Base-by-base conservation (phyloP, 2,329 filamentous ascomycete species). In the Fusarium papillatum region DNA sequence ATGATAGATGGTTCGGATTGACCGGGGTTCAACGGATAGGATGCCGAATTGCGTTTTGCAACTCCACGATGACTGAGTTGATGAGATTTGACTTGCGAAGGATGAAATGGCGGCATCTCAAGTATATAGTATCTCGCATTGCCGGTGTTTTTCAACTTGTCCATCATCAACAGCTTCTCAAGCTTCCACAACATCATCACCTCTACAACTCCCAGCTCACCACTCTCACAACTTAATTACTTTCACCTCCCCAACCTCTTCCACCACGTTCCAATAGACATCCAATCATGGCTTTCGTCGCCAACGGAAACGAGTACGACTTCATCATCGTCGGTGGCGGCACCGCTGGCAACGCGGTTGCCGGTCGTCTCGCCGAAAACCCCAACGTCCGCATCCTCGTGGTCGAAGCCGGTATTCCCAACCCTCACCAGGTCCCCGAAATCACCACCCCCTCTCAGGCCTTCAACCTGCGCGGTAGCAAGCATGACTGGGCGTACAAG, bases 401-500 rank as follows among this genome's bases (percentile, higher is more conserved):
- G 26, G 81, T 89, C 64, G 87, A 89, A 75, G 87, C 87, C 11
- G 87, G 87, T 19, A 81, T 83, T n/a, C 83, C 84, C 73, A 88
- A 90, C 76, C 85, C 90, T 0, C 80, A 85, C 9, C 83, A 89
- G 8, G 82, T 89, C 43, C 85, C 88, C 24, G 85, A 88, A 59
- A 88, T 90, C 75, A 87, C 83, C 7, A 91, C 88, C 7, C 90
- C 89, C 3, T 84, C 88, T 1, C 82, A 83, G 11, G 89, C 88
- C 29, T 88, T 92, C 76, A 85, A 87, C 8, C 86, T 92, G 2
- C 87, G 90, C 19, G 86, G 85, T 41, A 89, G 88, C 78, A 81
- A 90, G 75, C 86, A 91, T 72, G 90, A 92, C 80, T 92, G 89
- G 89, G 84, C 83, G 0, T 92, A 91, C 81, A 91, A 92, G 83